Evolutionary conservation across 1,284 basidiomycete species (phyloP).

Genomic region (Lentinus polychrous): DNA sequence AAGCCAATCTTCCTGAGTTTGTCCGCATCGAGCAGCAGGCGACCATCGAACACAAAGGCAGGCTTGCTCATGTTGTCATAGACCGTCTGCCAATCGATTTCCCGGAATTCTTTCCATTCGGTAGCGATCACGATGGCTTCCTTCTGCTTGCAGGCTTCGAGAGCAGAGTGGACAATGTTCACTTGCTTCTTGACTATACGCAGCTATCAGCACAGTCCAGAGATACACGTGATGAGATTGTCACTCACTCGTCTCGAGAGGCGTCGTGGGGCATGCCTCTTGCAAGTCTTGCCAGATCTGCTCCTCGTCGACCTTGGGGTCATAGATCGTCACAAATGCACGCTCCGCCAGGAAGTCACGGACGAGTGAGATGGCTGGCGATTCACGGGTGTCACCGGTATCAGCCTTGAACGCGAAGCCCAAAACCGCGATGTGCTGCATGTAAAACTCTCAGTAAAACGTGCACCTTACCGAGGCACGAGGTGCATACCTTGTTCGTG

Average conservation of each 20-base stretch:
- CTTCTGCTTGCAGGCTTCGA: slow-evolving; percentile 84
- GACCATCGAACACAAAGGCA: slow-evolving; percentile 92
- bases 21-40: slow-evolving; percentile 78
- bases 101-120: slow-evolving; percentile 94
- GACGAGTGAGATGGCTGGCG: slow-evolving; percentile 92
- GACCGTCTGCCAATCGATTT: slow-evolving; percentile 84
- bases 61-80: slow-evolving; percentile 94
- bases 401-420: slow-evolving; percentile 97
- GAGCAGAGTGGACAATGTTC: slow-evolving; percentile 67
- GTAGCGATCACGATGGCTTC: slow-evolving; percentile 93
- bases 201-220: background rate
- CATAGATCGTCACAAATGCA: slow-evolving; percentile 85
- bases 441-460: slow-evolving; percentile 6
- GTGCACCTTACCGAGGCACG: slow-evolving; percentile 9
- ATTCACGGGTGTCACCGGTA: slow-evolving; percentile 96
- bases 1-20: slow-evolving; percentile 86
- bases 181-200: slow-evolving; percentile 80
- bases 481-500: slow-evolving; percentile 71
- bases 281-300: slow-evolving; percentile 75
- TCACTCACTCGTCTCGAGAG: slow-evolving; percentile 55
- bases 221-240: background rate
- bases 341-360: slow-evolving; percentile 90
- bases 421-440: slow-evolving; percentile 88
- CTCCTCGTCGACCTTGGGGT: slow-evolving; percentile 74
- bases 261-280: slow-evolving; percentile 53